A percentile compares a stretch with the other conserved stretches of the same genome.
phyloP scores from a whole-genome alignment of 2,329 filamentous ascomycete species.

The Plectosphaerella plurivora region DNA sequence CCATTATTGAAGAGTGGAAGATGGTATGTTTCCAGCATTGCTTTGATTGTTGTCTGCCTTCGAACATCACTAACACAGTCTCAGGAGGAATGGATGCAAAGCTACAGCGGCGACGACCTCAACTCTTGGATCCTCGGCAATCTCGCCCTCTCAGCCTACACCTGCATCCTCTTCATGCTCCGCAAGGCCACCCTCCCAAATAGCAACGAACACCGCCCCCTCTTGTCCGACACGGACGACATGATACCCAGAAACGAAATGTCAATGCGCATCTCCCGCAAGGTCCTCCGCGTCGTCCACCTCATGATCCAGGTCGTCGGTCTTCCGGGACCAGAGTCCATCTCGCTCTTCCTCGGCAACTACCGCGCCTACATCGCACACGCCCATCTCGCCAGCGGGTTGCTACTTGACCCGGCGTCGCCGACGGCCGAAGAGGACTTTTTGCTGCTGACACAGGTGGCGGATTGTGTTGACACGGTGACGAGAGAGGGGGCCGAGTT shows the following conservation, averaged over 20 bases:
- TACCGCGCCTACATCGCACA: constrained; percentile 4
- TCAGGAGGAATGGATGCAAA: constrained; percentile 18
- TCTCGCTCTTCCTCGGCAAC: constrained; percentile 1
- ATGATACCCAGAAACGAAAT: constrained; percentile 3
- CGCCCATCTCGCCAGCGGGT: constrained; percentile 3
- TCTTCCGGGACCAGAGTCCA: not conserved
- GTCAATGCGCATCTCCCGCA: constrained; percentile 2
- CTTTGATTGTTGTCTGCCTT: too few relatives aligned
- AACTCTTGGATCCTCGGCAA: constrained; percentile 21
- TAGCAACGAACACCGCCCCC: constrained; percentile 1
- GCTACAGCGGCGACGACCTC: constrained; percentile 12
- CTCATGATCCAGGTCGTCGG: constrained; percentile 1
- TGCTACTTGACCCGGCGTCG: not conserved
- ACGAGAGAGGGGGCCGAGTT: too few relatives aligned
- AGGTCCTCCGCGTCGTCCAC: constrained; percentile 4
- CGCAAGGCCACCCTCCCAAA: constrained; percentile 16
- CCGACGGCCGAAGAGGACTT: too few relatives aligned
- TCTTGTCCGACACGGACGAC: not conserved
- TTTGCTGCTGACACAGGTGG: too few relatives aligned
- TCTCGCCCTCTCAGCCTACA: constrained; percentile 20
- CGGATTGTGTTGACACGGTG: too few relatives aligned
- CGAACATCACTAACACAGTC: not conserved
- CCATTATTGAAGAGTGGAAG: constrained; percentile 21
- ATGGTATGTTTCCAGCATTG: too few relatives aligned
- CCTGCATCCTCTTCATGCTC: constrained; percentile 27